Conservation (phyloP, 331 rosid species). For the Saraca asoca region DNA sequence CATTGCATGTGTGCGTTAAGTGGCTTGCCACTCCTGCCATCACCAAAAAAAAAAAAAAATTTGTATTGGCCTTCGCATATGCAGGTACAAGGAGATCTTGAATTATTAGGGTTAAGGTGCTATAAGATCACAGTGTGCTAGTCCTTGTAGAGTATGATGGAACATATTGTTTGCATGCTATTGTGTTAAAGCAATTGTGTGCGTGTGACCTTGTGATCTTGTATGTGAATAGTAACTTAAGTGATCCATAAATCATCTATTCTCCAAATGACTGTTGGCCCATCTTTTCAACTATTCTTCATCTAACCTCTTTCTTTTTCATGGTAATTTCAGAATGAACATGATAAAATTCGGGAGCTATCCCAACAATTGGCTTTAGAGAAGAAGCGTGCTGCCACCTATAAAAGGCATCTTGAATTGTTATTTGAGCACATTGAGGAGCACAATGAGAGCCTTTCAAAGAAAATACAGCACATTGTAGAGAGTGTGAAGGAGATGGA, state of each 20-base stretch:
- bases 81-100: no score
- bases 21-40: no score
- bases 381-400: constrained; percentile 81
- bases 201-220: constrained; percentile 8
- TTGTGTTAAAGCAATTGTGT: neutral
- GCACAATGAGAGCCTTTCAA: constrained; percentile 81
- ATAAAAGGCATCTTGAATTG: constrained; percentile 92
- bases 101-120: no score
- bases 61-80: no score
- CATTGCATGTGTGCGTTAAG: no score
- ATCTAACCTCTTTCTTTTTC: constrained; percentile 21
- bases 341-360: constrained; percentile 84
- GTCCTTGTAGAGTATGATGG: neutral
- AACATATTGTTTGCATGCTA: neutral
- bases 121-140: no score
- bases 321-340: constrained; percentile 63
- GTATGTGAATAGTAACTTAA: constrained; percentile 4
- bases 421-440: constrained; percentile 88
- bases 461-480: constrained; percentile 86
- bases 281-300: constrained; percentile 19
- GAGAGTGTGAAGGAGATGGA: constrained; percentile 83
- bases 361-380: constrained; percentile 83
- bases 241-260: constrained; percentile 16
- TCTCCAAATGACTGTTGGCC: neutral
- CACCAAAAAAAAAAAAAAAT: no score